These are phyloP conservation scores for Dendrobium officinale DNA, from an alignment of 106 monocot species.

Conservation along the genomic window DNA sequence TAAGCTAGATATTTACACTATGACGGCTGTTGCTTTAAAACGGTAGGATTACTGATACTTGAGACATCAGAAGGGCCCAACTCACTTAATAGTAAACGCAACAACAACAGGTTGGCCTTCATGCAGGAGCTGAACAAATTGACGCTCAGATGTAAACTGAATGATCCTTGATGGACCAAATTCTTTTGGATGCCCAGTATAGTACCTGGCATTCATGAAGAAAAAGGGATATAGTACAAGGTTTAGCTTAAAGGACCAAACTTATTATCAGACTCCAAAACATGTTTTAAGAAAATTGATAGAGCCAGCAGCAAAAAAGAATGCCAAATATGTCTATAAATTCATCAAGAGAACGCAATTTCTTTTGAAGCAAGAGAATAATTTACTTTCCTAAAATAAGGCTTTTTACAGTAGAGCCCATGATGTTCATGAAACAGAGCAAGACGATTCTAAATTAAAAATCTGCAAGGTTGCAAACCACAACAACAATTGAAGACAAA, in stretches of 20 bases:
- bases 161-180: conserved; percentile 67
- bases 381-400: not conserved
- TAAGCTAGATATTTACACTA: not conserved
- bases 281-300: not conserved
- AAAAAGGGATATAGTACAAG: not conserved
- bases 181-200: conserved; percentile 91
- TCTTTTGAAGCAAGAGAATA: not conserved
- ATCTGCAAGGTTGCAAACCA: not conserved
- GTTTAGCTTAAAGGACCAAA: not conserved
- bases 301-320: not conserved
- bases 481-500: no score
- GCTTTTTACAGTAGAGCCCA: not conserved
- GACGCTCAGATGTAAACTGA: conserved; percentile 81
- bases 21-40: not conserved
- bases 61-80: not conserved
- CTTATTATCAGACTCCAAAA: not conserved
- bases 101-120: conserved; percentile 79
- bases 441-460: not conserved
- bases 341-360: not conserved
- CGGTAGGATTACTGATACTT: not conserved
- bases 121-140: conserved; percentile 82
- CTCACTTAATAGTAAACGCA: conserved; percentile 81
- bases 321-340: not conserved
- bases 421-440: not conserved
- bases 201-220: conserved; percentile 44